Evolutionary conservation across 1,284 basidiomycete species (phyloP), one percentile per base, ranked within the genome.

Genomic region (Papiliotrema flavescens): DNA sequence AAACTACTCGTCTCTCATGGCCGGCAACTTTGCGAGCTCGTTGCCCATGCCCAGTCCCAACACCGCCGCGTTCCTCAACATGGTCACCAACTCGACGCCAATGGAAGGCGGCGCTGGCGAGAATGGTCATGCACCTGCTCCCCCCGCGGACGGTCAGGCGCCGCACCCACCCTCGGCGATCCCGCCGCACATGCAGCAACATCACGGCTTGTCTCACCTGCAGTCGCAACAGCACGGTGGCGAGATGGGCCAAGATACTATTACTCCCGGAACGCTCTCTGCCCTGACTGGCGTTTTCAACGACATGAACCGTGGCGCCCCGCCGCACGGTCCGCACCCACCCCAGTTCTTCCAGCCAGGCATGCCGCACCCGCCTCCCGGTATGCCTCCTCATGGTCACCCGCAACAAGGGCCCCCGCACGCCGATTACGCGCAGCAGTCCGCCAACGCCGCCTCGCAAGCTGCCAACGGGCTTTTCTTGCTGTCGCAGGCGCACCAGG

Each of bases 401-500:
- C 60, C 59, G 24, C 60, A 55, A 3, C 57, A 49, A 11, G 45
- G 49, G 32, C 40, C 55, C 51, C 62, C 60, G 14, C 62, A 64
- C 24, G 68, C 66, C 15, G 72, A 73, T 55, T 76, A 71, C 44
- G 71, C 70, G 5, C 72, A 76, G 47, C 74, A 74, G 54, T 67
- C 64, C 26, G 73, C 72, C 55, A 74, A 74, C 39, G 74, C 74
- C 2, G 74, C 74, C 2, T 69, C 64, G 41, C 74, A 76, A 60
- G 89, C 90, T 34, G 87, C 91, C 51, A 94, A 93, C 70, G 93
- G 93, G 19, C 84, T 97, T 43, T 97, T 94, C 80, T 80, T 97
- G 47, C 84, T 97, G 54, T 89, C 86, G 7, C 91, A 96, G 74
- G 92, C 92, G 22, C 92, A 95, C 70, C 90, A 95, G 71, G 92